Evolutionary conservation across 208 protist genomes (phyloP).

Genomic region (Sergeia podlipaevii): DNA sequence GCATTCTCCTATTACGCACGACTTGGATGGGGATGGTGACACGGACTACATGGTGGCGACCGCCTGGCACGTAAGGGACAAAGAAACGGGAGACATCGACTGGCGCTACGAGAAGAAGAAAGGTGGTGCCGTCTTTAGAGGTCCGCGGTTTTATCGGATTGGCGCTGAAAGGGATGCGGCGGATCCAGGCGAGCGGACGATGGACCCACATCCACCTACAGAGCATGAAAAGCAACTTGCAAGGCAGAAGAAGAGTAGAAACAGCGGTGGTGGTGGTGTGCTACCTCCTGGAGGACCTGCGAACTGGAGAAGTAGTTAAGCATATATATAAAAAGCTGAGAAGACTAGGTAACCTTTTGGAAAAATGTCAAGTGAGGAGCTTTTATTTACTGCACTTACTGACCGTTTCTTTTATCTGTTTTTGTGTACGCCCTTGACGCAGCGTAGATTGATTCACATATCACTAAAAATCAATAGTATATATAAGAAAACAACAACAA

Average conservation of each 20-base stretch:
- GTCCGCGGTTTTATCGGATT: constrained; percentile 70
- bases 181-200: constrained; percentile 35
- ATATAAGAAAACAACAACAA: no score
- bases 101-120: constrained; percentile 81
- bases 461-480: no score
- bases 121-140: constrained; percentile 65
- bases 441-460: no score
- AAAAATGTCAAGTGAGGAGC: no score
- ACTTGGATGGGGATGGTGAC: constrained; percentile 72
- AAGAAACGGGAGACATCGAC: constrained; percentile 79
- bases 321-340: no score
- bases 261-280: no score
- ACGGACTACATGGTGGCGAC: constrained; percentile 65
- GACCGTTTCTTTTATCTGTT: no score
- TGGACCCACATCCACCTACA: constrained; percentile 48
- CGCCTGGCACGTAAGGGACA: constrained; percentile 72
- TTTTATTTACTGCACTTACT: no score
- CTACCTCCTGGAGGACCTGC: no score
- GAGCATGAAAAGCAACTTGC: constrained; percentile 1
- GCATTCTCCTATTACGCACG: constrained; percentile 39
- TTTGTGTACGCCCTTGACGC: no score
- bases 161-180: constrained; percentile 50
- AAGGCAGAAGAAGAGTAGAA: background rate
- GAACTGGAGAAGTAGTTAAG: no score
- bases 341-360: no score